Evolutionary conservation across 768 basidiomycete species (phyloP).

Genomic region (Russula emetica): DNA sequence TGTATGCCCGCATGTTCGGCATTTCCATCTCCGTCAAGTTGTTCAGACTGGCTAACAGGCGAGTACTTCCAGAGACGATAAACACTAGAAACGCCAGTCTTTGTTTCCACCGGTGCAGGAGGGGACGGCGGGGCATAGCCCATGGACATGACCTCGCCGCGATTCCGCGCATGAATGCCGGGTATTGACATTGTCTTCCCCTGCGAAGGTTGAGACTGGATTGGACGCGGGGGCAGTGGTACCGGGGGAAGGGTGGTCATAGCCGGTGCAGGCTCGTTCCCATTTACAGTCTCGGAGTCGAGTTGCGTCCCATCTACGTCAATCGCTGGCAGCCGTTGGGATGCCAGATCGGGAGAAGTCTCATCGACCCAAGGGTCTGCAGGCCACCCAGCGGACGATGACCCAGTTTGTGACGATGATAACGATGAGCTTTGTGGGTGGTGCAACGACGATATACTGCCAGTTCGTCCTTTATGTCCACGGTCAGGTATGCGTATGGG

Average conservation of each 20-base stretch:
- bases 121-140: slow-evolving; percentile 60
- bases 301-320: slow-evolving; percentile 11
- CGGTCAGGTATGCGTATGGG: slow-evolving; percentile 38
- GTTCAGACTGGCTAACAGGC: slow-evolving; percentile 28
- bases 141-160: slow-evolving; percentile 82
- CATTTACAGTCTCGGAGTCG: neutral
- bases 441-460: slow-evolving; percentile 31
- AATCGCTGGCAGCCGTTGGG: neutral
- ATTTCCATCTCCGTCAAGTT: slow-evolving; percentile 4
- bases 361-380: slow-evolving; percentile 7
- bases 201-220: slow-evolving; percentile 68
- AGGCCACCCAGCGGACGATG: slow-evolving; percentile 25
- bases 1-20: slow-evolving; percentile 5
- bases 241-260: slow-evolving; percentile 7
- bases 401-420: slow-evolving; percentile 31
- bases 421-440: slow-evolving; percentile 28
- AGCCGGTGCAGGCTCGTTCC: neutral
- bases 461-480: slow-evolving; percentile 31
- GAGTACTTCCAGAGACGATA: slow-evolving; percentile 74
- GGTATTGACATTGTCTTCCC: slow-evolving; percentile 83
- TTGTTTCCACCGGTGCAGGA: slow-evolving; percentile 35
- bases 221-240: slow-evolving; percentile 40
- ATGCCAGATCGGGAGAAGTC: neutral
- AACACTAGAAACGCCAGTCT: slow-evolving; percentile 59
- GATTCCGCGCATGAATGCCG: slow-evolving; percentile 79